A percentile compares a stretch with the other conserved stretches of the same genome.
These are phyloP conservation scores for Erysimum cheiranthoides DNA, from an alignment of 345 rosid genomes.

Conservation along the genomic window DNA sequence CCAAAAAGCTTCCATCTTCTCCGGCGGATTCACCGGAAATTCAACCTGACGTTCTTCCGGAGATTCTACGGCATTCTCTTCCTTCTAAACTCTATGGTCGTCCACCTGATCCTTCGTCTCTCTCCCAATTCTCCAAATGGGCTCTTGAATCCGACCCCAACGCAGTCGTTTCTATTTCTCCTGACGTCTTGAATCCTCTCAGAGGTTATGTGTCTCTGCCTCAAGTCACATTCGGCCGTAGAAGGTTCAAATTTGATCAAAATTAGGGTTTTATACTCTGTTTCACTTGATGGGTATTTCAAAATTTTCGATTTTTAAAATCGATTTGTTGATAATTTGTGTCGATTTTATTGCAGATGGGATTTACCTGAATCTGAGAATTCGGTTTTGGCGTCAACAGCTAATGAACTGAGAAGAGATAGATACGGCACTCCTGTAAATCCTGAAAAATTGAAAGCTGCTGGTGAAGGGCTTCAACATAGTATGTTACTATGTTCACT, in stretches of 20 bases:
- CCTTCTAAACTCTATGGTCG: slow-evolving; percentile 64
- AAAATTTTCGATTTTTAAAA: background rate
- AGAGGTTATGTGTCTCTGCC: slow-evolving; percentile 82
- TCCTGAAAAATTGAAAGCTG: slow-evolving; percentile 85
- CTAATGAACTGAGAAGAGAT: slow-evolving; percentile 77
- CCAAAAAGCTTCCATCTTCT: slow-evolving; percentile 44
- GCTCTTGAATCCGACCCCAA: slow-evolving; percentile 51
- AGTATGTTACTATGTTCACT: slow-evolving; percentile 59
- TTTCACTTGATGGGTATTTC: slow-evolving; percentile 17
- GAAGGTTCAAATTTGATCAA: slow-evolving; percentile 55
- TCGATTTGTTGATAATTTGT: slow-evolving; percentile 4
- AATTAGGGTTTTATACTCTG: slow-evolving; percentile 15
- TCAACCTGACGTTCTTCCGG: slow-evolving; percentile 83
- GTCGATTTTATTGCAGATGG: slow-evolving; percentile 63
- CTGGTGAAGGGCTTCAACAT: slow-evolving; percentile 79
- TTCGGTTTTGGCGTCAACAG: slow-evolving; percentile 68
- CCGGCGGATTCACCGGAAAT: slow-evolving; percentile 38
- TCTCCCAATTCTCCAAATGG: slow-evolving; percentile 81
- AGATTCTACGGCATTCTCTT: slow-evolving; percentile 84
- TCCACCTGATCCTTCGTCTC: slow-evolving; percentile 64
- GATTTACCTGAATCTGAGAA: slow-evolving; percentile 59
- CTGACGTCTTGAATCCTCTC: slow-evolving; percentile 81
- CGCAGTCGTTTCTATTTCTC: slow-evolving; percentile 46
- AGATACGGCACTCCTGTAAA: slow-evolving; percentile 52
- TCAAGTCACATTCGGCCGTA: slow-evolving; percentile 90